Percentiles rank a stretch among this genome's conserved stretches.
Conservation (phyloP, 78 protist genomes). For the Isochrysis galbana region DNA sequence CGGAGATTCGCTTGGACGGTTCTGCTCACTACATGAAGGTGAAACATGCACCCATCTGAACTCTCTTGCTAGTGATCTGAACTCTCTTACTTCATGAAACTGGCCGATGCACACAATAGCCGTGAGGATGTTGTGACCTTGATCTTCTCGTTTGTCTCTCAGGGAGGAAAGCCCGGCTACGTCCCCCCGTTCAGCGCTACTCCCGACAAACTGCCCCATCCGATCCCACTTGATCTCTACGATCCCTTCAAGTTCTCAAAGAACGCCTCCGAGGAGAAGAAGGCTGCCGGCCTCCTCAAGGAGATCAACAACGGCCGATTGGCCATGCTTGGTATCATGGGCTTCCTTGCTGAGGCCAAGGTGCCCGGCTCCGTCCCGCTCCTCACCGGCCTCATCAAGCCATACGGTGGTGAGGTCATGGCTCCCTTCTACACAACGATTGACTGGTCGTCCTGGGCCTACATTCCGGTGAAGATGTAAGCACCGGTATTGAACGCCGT, state of each 20-base stretch:
- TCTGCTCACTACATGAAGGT: neutral
- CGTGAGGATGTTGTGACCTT: no score
- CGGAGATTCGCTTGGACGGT: neutral
- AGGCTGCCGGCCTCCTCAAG: neutral
- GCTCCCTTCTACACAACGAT: neutral
- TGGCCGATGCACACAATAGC: no score
- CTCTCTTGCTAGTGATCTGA: no score
- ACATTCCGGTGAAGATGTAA: no score
- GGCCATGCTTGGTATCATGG: neutral
- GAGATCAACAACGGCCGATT: slow-evolving; percentile 10
- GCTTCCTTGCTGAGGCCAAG: neutral
- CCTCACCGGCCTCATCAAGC: neutral
- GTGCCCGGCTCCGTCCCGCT: neutral
- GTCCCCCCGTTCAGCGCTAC: neutral
- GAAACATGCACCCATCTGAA: no score
- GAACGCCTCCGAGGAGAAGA: neutral
- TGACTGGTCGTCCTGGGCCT: neutral
- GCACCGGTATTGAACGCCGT: no score
- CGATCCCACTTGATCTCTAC: neutral
- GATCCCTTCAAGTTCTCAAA: neutral
- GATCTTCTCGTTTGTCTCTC: no score
- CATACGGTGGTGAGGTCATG: neutral
- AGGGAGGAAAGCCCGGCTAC: slow-evolving; percentile 20
- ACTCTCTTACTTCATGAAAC: no score
- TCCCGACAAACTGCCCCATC: neutral